Conservation (phyloP, 306 rosid genomes). For the Hippophae tibetana region DNA sequence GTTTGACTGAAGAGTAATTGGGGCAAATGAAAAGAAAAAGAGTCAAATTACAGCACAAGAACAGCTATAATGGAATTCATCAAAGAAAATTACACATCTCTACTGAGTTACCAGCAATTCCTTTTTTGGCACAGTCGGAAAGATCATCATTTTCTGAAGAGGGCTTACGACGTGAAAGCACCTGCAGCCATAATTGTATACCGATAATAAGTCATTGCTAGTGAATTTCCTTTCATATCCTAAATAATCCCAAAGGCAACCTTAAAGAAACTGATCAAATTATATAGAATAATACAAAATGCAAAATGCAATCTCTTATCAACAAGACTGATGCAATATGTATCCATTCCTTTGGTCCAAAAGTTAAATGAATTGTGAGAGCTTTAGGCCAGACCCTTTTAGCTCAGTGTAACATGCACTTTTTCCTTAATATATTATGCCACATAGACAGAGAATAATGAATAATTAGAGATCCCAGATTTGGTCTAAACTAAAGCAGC, state of each 20-base stretch:
- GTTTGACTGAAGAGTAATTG: constrained; percentile 54
- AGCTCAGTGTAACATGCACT: too few relatives aligned
- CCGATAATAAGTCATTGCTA: constrained; percentile 19
- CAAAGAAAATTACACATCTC: constrained; percentile 5
- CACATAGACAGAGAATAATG: too few relatives aligned
- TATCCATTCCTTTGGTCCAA: too few relatives aligned
- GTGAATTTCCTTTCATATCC: not conserved
- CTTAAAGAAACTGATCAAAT: not conserved
- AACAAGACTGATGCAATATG: too few relatives aligned
- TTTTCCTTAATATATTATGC: too few relatives aligned
- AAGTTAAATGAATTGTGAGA: too few relatives aligned
- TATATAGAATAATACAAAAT: not conserved
- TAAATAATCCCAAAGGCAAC: not conserved
- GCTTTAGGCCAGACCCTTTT: too few relatives aligned
- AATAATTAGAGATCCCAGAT: too few relatives aligned
- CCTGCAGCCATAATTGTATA: constrained; percentile 32
- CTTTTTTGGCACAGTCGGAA: constrained; percentile 89
- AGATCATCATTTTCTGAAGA: constrained; percentile 44
- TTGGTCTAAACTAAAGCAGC: too few relatives aligned
- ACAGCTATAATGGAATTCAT: not conserved
- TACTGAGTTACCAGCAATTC: constrained; percentile 64
- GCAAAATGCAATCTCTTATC: not conserved
- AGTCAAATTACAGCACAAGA: constrained; percentile 9
- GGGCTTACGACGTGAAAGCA: constrained; percentile 48
- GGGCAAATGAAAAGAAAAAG: constrained; percentile 15